Evolutionary conservation across 768 basidiomycete species (phyloP).

Genomic region (Auriscalpium microsporum): DNA sequence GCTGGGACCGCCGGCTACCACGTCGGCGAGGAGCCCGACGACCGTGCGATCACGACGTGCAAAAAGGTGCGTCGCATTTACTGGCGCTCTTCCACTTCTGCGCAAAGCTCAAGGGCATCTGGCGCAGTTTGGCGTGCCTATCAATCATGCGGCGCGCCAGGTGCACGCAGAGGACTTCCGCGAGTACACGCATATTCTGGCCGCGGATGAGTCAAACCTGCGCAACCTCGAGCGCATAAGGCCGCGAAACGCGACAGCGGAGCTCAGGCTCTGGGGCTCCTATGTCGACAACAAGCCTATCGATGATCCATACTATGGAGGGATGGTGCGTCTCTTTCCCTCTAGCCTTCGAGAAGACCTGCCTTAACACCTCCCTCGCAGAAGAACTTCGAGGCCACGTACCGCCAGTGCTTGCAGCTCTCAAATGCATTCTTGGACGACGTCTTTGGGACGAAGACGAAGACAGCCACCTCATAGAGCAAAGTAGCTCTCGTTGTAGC

Average conservation of each 20-base stretch:
- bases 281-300: slow-evolving; percentile 66
- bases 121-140: slow-evolving; percentile 60
- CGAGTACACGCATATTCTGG: slow-evolving; percentile 76
- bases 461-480: neutral
- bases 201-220: slow-evolving; percentile 74
- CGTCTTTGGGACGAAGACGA: slow-evolving; percentile 29
- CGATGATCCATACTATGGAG: slow-evolving; percentile 80
- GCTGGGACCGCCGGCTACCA: slow-evolving; percentile 85
- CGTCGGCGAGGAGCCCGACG: slow-evolving; percentile 74
- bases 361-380: slow-evolving; percentile 18
- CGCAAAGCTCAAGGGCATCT: neutral
- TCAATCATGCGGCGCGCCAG: slow-evolving; percentile 61
- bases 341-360: neutral
- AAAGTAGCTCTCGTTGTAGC: neutral
- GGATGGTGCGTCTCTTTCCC: slow-evolving; percentile 37
- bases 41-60: slow-evolving; percentile 65
- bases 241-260: slow-evolving; percentile 45
- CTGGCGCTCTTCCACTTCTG: neutral
- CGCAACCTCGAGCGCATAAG: slow-evolving; percentile 46
- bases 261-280: slow-evolving; percentile 73
- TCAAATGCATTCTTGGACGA: slow-evolving; percentile 77
- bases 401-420: slow-evolving; percentile 63
- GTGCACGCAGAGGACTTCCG: slow-evolving; percentile 58
- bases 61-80: slow-evolving; percentile 41
- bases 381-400: slow-evolving; percentile 72